Base-by-base conservation (phyloP, 352 stramenopile genomes). In the Peronospora destructor region DNA sequence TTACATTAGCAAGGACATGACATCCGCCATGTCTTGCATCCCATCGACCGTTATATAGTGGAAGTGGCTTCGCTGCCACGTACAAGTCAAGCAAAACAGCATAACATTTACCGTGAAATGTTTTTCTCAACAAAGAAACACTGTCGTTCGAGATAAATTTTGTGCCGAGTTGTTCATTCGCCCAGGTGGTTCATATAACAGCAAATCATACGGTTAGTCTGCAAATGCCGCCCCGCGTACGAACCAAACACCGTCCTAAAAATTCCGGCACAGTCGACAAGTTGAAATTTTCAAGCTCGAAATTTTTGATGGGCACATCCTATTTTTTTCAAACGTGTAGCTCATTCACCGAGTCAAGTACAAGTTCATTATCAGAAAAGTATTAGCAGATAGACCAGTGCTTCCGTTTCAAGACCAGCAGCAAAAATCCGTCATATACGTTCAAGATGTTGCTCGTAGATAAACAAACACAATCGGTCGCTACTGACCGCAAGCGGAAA, bases 401-500 rank as follows among this genome's bases (percentile, higher is more conserved):
- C 0, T 26, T 3, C 23, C 23, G 5, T 26, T 26, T 26, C 23
- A 26, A 6, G 2, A 54, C 39, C 45, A 45, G 54, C 29, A 55
- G 38, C 35, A 25, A 28, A 60, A 53, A 14, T 58, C 29, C 9
- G 45, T 16, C 28, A 26, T 6, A 64, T 52, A 28, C 28, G 17
- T 6, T 33, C 32, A 39, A n/a, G 13, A 76, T 74, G 65, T 28
- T 74, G 48, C 58, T 74, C 49, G 42, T 74, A 16, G 54, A 71
- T 43, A 68, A 74, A 14, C 4, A 7, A 14, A 16, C 10, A 14
- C 12, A 3, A 14, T 8, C 30, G 13, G 30, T 36, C 12, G 16
- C 30, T 6, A 36, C 10, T 36, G 13, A 12, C n/a, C 68, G 66
- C 62, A 83, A 83, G 56, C 71, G 71, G 48, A 83, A 83, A 51